phyloP scores from a whole-genome alignment of 2,329 filamentous ascomycete genomes.

The Penicillium frequentans region DNA sequence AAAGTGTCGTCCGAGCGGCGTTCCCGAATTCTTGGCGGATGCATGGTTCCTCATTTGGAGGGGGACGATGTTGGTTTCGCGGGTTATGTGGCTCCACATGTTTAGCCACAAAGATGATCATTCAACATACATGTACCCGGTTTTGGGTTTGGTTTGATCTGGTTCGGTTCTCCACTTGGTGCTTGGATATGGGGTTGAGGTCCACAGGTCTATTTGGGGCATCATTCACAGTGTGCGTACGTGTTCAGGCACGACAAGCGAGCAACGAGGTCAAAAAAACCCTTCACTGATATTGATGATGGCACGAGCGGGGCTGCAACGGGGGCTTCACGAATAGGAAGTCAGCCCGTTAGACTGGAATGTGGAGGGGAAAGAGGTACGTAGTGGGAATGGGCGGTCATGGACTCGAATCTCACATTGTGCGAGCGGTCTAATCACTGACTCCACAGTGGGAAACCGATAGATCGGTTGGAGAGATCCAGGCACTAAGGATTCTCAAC shows the following conservation, averaged over 20 bases:
- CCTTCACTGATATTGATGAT: neutral
- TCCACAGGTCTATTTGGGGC: neutral
- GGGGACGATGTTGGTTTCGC: neutral
- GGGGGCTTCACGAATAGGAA: constrained; percentile 7
- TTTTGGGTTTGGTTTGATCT: too few species aligned
- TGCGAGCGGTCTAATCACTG: neutral
- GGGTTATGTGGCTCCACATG: neutral
- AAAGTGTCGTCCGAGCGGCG: constrained; percentile 6
- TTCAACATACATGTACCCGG: neutral
- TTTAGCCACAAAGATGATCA: neutral
- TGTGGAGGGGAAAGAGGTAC: constrained; percentile 10
- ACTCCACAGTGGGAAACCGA: constrained; percentile 15
- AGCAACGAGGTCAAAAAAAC: neutral
- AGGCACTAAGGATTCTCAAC: constrained; percentile 6
- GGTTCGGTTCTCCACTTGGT: too few species aligned
- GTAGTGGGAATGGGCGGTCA: neutral
- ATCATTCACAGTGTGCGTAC: neutral
- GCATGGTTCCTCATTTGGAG: constrained; percentile 2
- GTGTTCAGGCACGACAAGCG: neutral
- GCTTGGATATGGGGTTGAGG: neutral
- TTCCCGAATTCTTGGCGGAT: constrained; percentile 12
- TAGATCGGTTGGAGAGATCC: constrained; percentile 23
- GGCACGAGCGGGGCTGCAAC: constrained; percentile 10
- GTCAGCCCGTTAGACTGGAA: constrained; percentile 9
- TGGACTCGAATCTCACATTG: neutral